Evolutionary conservation across 768 basidiomycete species (phyloP), one percentile per base, ranked within the genome.

Genomic region (Russula dissimulans): DNA sequence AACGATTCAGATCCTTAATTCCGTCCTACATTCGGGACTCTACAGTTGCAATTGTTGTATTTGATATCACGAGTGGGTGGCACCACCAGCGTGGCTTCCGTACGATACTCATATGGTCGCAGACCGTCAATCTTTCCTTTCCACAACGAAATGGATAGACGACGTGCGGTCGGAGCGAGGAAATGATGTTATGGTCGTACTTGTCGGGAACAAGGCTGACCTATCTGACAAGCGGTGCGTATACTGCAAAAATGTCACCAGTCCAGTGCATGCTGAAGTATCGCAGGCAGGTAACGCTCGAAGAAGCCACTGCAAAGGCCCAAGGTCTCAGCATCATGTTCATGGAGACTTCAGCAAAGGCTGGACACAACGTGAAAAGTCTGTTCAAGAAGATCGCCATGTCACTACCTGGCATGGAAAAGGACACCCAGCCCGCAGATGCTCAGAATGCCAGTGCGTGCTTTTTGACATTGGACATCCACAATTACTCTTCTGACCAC

Each of bases 301-400:
- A 99, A 71, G 97, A 98, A 70, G 92, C 95, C 11, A 95, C 95
- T 29, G 83, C 86, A 47, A 93, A 93, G 69, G 81, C 94, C 14
- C 87, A 91, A 47, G 87, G 95, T 71, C 76, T 97, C 64, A 87
- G 86, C 68, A 91, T 98, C 66, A 91, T 98, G 87, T 97, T 95
- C 71, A 98, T 98, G 87, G 97, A 99, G 75, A 98, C 97, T 9
- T 97, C 93, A 32, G 97, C 97, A 34, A 99, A 99, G 72, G 97
- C 97, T 7, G 97, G 97, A 3, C 97, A 98, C 72, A 99, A 99
- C 65, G 97, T 99, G 62, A 99, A 99, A 78, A 91, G 91, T 66
- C 73, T 99, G 66, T 99, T 99, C 81, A 95, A 97, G 78, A 98
- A 98, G 80, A 99, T 99, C 66, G 97, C 97, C 1, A 86, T 98